Evolutionary conservation across 768 basidiomycete genomes (phyloP), one percentile per base, ranked within the genome.

Genomic region (Arthromyces matolae): DNA sequence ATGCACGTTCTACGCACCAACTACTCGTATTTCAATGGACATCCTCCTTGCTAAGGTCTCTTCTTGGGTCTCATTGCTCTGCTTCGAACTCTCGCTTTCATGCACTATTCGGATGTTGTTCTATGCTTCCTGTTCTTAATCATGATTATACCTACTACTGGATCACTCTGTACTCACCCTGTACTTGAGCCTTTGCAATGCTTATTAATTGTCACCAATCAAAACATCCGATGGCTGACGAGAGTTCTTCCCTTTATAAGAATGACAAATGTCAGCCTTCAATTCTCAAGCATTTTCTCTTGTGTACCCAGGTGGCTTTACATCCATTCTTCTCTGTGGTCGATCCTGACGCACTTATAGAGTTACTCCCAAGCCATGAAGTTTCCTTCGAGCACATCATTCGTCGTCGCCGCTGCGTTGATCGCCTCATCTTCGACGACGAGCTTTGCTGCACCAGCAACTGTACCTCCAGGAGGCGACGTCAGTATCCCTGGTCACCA

Each of bases 351-450:
- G n/a, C n/a, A n/a, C n/a, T n/a, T n/a, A n/a, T n/a, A n/a, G n/a
- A n/a, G n/a, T n/a, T n/a, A n/a, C n/a, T n/a, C n/a, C n/a, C n/a
- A n/a, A n/a, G 64, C 53, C 41, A 79, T 77, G 76, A 75, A 70
- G 57, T 57, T 79, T 46, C 59, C 76, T 34, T 57, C 76, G 33
- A 76, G 74, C 61, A 71, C 76, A 19, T 77, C 77, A 28, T 45
- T 78, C 44, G 51, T 78, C 44, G 51, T 79, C 39, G 73, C 76
- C 36, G 73, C 76, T 31, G 66, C 73, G 14, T 63, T 79, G 49
- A 76, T 75, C 39, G 62, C 77, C 41, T 78, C 78, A 23, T 72
- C 77, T 9, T 77, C 76, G n/a, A 72, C 73, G 14, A 62, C 73
- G 27, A 66, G 61, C 52, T 60, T 75, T 51, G 76, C 73, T 49